Percentiles rank a stretch among this genome's conserved stretches.
These are phyloP conservation scores for Rhodotorula paludigena DNA, from an alignment of 768 basidiomycete species.

Conservation along the genomic window DNA sequence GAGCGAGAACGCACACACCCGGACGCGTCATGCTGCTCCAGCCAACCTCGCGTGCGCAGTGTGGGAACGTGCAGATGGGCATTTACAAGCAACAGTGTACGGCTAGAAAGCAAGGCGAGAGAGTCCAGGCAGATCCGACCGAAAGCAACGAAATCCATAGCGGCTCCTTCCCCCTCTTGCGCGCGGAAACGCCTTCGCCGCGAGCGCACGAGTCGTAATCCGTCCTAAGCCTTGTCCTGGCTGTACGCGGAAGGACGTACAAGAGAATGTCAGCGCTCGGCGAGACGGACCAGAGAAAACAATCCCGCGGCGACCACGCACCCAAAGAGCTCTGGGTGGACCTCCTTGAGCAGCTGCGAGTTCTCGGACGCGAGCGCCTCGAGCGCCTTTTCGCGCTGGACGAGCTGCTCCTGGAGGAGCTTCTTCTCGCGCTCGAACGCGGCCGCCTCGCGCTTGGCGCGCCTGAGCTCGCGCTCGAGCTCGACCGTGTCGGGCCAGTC, in stretches of 20 bases:
- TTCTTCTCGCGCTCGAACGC: background rate
- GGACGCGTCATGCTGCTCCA: too few species aligned
- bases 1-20: too few species aligned
- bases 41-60: too few species aligned
- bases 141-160: too few species aligned
- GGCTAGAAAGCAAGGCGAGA: background rate
- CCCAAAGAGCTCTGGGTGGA: background rate
- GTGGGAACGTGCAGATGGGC: too few species aligned
- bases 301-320: background rate
- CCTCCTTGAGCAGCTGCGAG: background rate
- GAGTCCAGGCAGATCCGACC: too few species aligned
- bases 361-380: background rate
- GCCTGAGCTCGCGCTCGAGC: background rate
- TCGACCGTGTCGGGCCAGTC: conserved; percentile 11
- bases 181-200: background rate
- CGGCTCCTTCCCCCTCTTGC: too few species aligned
- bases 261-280: background rate
- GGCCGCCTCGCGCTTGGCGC: background rate
- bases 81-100: background rate
- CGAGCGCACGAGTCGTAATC: too few species aligned
- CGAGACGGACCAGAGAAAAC: background rate
- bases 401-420: background rate
- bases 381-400: background rate
- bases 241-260: too few species aligned
- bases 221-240: too few species aligned